Percentiles rank a stretch among this genome's conserved stretches.
These are phyloP conservation scores for Fusarium fracticaudum DNA, from an alignment of 2,329 filamentous ascomycete species.

Conservation along the genomic window DNA sequence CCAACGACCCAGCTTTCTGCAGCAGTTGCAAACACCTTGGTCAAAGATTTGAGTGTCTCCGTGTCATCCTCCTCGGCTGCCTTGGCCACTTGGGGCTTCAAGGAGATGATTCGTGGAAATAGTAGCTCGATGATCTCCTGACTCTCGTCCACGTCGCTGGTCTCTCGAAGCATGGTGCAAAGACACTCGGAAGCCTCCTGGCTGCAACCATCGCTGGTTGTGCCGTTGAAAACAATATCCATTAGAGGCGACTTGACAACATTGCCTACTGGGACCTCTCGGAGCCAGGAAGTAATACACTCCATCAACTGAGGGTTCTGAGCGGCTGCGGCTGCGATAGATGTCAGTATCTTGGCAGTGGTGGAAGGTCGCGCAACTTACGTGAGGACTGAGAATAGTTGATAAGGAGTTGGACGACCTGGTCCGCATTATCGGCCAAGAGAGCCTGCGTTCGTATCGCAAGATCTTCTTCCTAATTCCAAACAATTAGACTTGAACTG, in stretches of 20 bases:
- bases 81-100: slow-evolving; percentile 80
- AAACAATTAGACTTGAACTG: slow-evolving; percentile 52
- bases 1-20: slow-evolving; percentile 94
- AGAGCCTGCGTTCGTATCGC: slow-evolving; percentile 85
- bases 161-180: slow-evolving; percentile 91
- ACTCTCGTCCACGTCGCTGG: slow-evolving; percentile 91
- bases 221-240: slow-evolving; percentile 79
- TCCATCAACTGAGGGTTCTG: slow-evolving; percentile 92
- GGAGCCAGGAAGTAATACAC: slow-evolving; percentile 95
- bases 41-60: slow-evolving; percentile 87
- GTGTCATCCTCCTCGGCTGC: slow-evolving; percentile 82
- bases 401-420: slow-evolving; percentile 87
- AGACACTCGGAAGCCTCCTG: slow-evolving; percentile 92
- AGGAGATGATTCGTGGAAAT: slow-evolving; percentile 80
- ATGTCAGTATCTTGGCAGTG: slow-evolving; percentile 26
- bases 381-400: slow-evolving; percentile 93
- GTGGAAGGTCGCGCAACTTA: slow-evolving; percentile 55
- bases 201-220: slow-evolving; percentile 80
- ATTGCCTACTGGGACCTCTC: slow-evolving; percentile 85
- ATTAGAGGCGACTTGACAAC: slow-evolving; percentile 89
- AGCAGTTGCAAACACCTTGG: slow-evolving; percentile 89
- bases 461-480: slow-evolving; percentile 92
- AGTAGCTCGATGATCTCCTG: slow-evolving; percentile 82
- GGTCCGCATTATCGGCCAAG: slow-evolving; percentile 86
- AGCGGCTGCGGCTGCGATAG: slow-evolving; percentile 71